Evolutionary conservation across 2,329 filamentous ascomycete species (phyloP).

Genomic region (Xylariaceae sp.): DNA sequence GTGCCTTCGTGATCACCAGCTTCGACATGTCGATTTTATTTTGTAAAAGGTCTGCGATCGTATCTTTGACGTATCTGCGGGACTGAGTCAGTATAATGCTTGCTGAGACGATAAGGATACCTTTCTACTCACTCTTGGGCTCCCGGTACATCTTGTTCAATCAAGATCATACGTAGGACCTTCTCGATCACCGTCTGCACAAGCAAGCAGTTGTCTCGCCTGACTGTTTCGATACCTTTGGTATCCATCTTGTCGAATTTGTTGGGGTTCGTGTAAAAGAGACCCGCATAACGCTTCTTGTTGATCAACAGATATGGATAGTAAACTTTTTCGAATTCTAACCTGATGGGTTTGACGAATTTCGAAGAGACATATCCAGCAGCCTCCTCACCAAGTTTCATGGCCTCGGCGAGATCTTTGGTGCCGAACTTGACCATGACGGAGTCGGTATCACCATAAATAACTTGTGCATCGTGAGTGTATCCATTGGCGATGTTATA

Average conservation of each 20-base stretch:
- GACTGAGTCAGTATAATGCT: slow-evolving; percentile 31
- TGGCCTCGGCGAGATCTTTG: slow-evolving; percentile 77
- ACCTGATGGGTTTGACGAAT: slow-evolving; percentile 94
- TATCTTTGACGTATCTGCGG: slow-evolving; percentile 86
- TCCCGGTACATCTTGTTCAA: slow-evolving; percentile 83
- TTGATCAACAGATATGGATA: slow-evolving; percentile 98
- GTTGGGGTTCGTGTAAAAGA: slow-evolving; percentile 92
- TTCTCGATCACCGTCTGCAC: slow-evolving; percentile 98
- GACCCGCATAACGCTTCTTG: slow-evolving; percentile 98
- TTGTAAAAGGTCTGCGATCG: slow-evolving; percentile 89
- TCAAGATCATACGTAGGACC: slow-evolving; percentile 89
- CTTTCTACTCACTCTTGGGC: slow-evolving; percentile 76
- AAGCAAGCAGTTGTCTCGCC: slow-evolving; percentile 90
- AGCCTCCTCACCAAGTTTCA: slow-evolving; percentile 94
- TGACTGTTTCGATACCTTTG: slow-evolving; percentile 97
- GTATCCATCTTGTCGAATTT: slow-evolving; percentile 99
- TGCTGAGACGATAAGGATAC: neutral
- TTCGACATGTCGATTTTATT: slow-evolving; percentile 99
- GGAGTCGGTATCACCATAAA: slow-evolving; percentile 98
- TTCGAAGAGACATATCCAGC: slow-evolving; percentile 84
- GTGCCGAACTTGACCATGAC: slow-evolving; percentile 99
- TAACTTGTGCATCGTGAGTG: slow-evolving; percentile 89
- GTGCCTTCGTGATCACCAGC: slow-evolving; percentile 95
- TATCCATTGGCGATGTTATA: slow-evolving; percentile 96
- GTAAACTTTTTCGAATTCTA: slow-evolving; percentile 99